Base-by-base conservation (phyloP, 2,329 filamentous ascomycete genomes). In the Verticillium longisporum region DNA sequence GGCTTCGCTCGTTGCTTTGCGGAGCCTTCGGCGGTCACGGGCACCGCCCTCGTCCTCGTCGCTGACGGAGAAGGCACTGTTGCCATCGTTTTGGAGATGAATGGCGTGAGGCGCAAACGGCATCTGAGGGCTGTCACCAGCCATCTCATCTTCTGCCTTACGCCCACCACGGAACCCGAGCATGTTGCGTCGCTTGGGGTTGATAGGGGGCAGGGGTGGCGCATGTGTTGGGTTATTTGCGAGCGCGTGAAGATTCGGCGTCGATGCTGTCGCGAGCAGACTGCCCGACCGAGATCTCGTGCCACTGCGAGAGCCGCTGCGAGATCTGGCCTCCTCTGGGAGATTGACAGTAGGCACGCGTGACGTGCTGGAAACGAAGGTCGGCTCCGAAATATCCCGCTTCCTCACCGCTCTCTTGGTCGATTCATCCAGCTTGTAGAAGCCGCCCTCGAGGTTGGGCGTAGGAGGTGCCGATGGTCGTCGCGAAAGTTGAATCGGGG, bases 201-300 rank as follows among this genome's bases (percentile, higher is more conserved):
- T 86, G 68, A 87, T 83, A 1, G 83, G 83, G 2, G 84, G 84
- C 38, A 87, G 62, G 1, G 83, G 83, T 2, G 83, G 83, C 2
- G 74, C 76, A 32, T 68, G 61, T 4, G 18, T 37, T 6, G 37
- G 10, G 1, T 31, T 66, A 11, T 67, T 58, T 38, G 59, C 50
- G 10, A 58, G 70, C 6, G 70, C 68, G 56, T 75, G 75, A 53
- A 77, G 64, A 61, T 76, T 75, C 1, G 76, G 73, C 6, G 74
- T 74, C 13, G 75, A 77, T 6, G 67, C 68, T 1, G 73, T 66
- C 10, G 67, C 66, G 1, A 66, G 66, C 1, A 73, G 68, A 65
- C 76, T 77, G 36, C 72, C 73, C 3, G 72, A 72, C 4, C 74
- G 71, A 3, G 73, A 70, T 33, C 78, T 74, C n/a, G 74, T 73